A percentile compares a stretch with the other conserved stretches of the same genome.
These are phyloP conservation scores for Fusarium decemcellulare DNA, from an alignment of 2,329 filamentous ascomycete species.

Conservation along the genomic window DNA sequence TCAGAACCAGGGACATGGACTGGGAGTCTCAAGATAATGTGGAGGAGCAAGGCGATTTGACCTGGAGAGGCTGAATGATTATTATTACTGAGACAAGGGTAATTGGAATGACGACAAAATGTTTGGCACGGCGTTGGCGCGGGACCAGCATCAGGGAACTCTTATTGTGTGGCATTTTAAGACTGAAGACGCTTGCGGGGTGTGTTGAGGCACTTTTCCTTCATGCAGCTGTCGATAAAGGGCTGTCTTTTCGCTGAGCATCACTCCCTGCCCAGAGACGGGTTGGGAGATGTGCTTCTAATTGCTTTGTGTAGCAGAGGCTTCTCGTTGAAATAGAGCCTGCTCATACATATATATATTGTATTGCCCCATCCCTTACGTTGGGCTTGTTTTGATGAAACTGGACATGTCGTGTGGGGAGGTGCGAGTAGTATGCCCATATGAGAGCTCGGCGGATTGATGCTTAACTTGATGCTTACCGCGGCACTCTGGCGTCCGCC, in stretches of 20 bases:
- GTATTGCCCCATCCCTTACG: too few species aligned
- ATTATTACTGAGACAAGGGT: not conserved
- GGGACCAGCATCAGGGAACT: not conserved
- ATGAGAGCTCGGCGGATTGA: too few species aligned
- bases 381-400: too few species aligned
- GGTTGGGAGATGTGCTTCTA: not conserved
- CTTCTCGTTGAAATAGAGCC: too few species aligned
- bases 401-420: too few species aligned
- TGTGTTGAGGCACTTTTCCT: constrained; percentile 6
- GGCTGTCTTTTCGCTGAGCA: not conserved
- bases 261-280: not conserved
- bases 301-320: not conserved
- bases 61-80: not conserved
- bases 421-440: too few species aligned
- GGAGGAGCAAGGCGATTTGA: not conserved
- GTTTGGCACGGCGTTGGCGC: constrained; percentile 2
- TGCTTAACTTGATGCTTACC: not conserved
- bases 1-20: constrained; percentile 6
- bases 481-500: not conserved
- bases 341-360: too few species aligned
- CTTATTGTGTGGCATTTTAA: too few species aligned
- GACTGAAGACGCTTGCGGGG: not conserved
- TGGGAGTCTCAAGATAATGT: constrained; percentile 14
- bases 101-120: not conserved
- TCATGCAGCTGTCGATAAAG: not conserved